Evolutionary conservation across 164 flowering plant species (phyloP).

Genomic region (Brasenia schreberi): DNA sequence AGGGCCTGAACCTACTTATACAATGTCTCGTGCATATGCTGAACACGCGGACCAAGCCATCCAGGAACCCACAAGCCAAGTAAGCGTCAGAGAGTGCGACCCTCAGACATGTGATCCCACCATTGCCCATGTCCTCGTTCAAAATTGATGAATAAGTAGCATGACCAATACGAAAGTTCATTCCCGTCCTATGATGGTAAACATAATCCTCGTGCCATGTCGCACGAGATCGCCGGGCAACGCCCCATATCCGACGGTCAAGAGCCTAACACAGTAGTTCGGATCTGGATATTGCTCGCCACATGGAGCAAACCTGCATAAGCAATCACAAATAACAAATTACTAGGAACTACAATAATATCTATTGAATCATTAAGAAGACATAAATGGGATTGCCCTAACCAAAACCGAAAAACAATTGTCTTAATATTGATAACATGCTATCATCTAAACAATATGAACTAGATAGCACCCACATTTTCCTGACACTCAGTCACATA

Average conservation of each 20-base stretch:
- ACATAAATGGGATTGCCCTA: too few relatives aligned
- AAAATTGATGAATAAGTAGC: conserved; percentile 26
- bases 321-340: not conserved
- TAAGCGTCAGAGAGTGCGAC: conserved; percentile 49
- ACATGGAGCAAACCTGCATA: conserved; percentile 75
- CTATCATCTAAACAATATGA: too few relatives aligned
- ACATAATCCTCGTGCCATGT: conserved; percentile 72
- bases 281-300: conserved; percentile 71
- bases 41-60: conserved; percentile 69
- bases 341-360: too few relatives aligned
- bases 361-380: too few relatives aligned
- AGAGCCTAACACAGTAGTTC: conserved; percentile 60
- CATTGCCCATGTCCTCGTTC: conserved; percentile 9
- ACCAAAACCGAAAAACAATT: too few relatives aligned
- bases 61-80: conserved; percentile 69
- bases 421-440: too few relatives aligned
- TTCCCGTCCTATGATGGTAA: conserved; percentile 43
- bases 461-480: too few relatives aligned
- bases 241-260: conserved; percentile 45
- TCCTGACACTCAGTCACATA: too few relatives aligned
- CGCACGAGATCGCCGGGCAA: conserved; percentile 18
- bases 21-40: conserved; percentile 31
- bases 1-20: conserved; percentile 35
- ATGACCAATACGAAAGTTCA: conserved; percentile 33
- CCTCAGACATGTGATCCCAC: conserved; percentile 45